Percentiles rank a stretch among this genome's conserved stretches.
Conservation (phyloP, 2,329 filamentous ascomycete species). For the Thielaviopsis ethacetica region DNA sequence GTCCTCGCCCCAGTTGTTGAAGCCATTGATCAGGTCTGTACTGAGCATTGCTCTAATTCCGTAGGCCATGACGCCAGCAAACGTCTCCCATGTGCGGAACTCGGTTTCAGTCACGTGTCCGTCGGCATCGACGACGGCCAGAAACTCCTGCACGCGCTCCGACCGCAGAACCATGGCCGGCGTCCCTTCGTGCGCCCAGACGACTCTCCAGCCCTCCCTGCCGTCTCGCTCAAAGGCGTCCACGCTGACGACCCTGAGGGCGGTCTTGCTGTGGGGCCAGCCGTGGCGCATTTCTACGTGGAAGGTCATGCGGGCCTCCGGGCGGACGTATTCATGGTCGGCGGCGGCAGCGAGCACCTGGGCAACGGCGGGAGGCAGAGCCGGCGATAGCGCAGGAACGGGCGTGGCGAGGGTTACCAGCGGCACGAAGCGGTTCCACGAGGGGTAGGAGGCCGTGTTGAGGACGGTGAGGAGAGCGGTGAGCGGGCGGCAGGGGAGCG, state of each 20-base stretch:
- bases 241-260: constrained; percentile 12
- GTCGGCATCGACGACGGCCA: constrained; percentile 13
- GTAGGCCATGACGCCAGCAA: constrained; percentile 23
- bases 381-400: not conserved
- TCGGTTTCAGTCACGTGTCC: constrained; percentile 18
- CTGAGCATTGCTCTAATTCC: constrained; percentile 20
- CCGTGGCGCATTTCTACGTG: not conserved
- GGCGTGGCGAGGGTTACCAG: not conserved
- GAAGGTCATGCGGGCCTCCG: not conserved
- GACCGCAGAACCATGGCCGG: constrained; percentile 17
- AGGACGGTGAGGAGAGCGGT: not conserved
- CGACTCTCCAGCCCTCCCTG: constrained; percentile 22
- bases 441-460: not conserved
- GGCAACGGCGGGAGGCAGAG: not conserved
- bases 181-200: constrained; percentile 21
- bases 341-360: not conserved
- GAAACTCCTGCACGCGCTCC: constrained; percentile 29
- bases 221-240: constrained; percentile 19
- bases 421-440: constrained; percentile 4
- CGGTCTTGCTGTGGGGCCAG: not conserved
- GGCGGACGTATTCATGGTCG: not conserved
- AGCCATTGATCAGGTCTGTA: constrained; percentile 19
- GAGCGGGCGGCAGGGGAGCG: not conserved
- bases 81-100: constrained; percentile 29
- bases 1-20: constrained; percentile 24